These are phyloP conservation scores for Candida qinlingensis DNA, from an alignment of 805 yeast species.

Conservation along the genomic window DNA sequence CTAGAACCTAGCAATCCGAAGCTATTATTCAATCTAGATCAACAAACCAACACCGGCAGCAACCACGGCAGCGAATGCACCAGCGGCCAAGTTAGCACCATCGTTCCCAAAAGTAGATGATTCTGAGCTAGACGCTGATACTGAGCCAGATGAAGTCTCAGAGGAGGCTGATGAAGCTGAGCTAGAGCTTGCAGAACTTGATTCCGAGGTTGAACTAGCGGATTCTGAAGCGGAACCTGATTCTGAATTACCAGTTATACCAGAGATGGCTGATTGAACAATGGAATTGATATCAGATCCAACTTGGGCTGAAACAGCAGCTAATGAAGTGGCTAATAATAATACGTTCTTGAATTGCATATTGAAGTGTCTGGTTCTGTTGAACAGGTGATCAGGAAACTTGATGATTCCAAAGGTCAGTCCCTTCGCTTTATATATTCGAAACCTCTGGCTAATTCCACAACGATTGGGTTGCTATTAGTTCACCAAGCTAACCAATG, in stretches of 20 bases:
- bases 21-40: not conserved
- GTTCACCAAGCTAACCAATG: too few relatives aligned
- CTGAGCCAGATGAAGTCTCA: not conserved
- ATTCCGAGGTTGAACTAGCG: conserved; percentile 8
- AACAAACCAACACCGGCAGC: conserved; percentile 11
- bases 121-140: not conserved
- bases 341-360: conserved; percentile 24
- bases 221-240: not conserved
- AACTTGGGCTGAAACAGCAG: not conserved
- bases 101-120: not conserved
- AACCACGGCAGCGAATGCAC: conserved; percentile 11
- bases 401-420: too few relatives aligned
- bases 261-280: not conserved
- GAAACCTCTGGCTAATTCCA: too few relatives aligned
- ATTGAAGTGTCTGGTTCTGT: conserved; percentile 39
- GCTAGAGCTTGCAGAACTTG: not conserved
- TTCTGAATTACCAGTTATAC: not conserved
- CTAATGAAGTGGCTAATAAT: not conserved
- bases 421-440: too few relatives aligned
- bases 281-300: not conserved
- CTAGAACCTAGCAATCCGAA: not conserved
- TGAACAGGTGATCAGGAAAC: too few relatives aligned
- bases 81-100: not conserved
- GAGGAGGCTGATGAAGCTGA: not conserved
- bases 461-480: too few relatives aligned